Evolutionary conservation across 306 rosid species (phyloP), one percentile per base, ranked within the genome.

Genomic region (Datisca glomerata): DNA sequence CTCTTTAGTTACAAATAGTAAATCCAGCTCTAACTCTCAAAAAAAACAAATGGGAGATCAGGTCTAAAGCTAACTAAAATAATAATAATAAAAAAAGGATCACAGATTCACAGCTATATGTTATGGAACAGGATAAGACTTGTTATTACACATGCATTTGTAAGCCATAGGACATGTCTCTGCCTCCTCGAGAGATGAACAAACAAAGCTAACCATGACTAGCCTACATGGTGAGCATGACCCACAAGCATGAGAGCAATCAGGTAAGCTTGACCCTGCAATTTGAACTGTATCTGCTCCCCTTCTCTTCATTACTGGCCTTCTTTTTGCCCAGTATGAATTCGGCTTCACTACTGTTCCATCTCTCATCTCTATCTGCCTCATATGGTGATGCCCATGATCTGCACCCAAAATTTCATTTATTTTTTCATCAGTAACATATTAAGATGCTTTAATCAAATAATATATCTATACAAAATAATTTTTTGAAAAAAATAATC

Each of bases 121-220:
- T 61, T 65, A 85, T n/a, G 96, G 93, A 33, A 85, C 66, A 43
- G 93, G 96, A 28, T 77, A 85, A 14, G 82, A 72, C 73, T 85
- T 80, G 75, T 77, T 54, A 14, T 62, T 64, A 40, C 96, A 85
- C 89, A 72, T 85, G 76, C 96, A 85, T 59, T 75, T 80, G 60
- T 89, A 89, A 64, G 95, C 83, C 85, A 89, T 76, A 11, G 95
- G 97, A 46, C 97, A 89, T 1, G 93, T 65, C 70, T 87, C 94
- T 2, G 94, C 81, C 49, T 85, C 96, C 23, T 64, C 52, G 16
- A 74, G 61, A 2, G 81, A 42, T 0, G 87, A 62, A 27, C 96
- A 85, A 4, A 80, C 76, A 24, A 77, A 80, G 74, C 96, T 85
- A 18, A 85, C 86, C 89, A 74, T 77, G 29, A 72, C 96, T 8